Conservation (phyloP, 2,329 filamentous ascomycete genomes). For the Stachybotrys echinatus region DNA sequence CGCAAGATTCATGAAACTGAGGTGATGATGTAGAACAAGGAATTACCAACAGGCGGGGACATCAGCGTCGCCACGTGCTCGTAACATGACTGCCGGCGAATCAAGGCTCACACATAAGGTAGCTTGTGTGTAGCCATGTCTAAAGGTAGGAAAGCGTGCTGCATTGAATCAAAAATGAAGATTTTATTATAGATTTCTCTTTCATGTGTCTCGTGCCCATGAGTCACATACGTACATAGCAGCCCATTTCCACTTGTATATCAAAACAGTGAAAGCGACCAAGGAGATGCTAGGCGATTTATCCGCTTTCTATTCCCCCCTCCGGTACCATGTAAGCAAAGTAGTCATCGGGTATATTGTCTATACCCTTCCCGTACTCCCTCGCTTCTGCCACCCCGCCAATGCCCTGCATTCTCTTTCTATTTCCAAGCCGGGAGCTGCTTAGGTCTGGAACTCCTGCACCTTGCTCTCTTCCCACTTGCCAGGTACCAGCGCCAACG, state of each 20-base stretch:
- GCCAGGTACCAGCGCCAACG: constrained; percentile 71
- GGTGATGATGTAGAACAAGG: too few species aligned
- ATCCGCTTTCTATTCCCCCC: not conserved
- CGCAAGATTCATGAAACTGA: too few species aligned
- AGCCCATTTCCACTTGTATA: not conserved
- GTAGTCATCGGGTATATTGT: not conserved
- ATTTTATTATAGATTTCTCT: constrained; percentile 1
- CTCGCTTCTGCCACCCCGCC: constrained; percentile 1
- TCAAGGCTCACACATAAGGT: too few species aligned
- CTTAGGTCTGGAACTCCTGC: constrained; percentile 51
- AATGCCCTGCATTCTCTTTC: not conserved
- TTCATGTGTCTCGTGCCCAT: constrained; percentile 1
- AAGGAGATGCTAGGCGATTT: not conserved
- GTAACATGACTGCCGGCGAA: too few species aligned
- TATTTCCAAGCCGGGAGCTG: not conserved
- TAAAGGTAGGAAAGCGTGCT: not conserved
- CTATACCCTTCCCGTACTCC: constrained; percentile 1
- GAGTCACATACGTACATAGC: constrained; percentile 3
- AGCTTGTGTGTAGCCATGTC: too few species aligned
- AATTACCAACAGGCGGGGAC: too few species aligned
- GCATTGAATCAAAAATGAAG: not conserved
- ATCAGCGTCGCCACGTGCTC: too few species aligned
- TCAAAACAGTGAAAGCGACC: constrained; percentile 1
- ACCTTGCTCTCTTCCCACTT: constrained; percentile 57
- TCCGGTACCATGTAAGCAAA: not conserved